phyloP scores from a whole-genome alignment of 2,329 filamentous ascomycete genomes.

The Apiospora aurea region DNA sequence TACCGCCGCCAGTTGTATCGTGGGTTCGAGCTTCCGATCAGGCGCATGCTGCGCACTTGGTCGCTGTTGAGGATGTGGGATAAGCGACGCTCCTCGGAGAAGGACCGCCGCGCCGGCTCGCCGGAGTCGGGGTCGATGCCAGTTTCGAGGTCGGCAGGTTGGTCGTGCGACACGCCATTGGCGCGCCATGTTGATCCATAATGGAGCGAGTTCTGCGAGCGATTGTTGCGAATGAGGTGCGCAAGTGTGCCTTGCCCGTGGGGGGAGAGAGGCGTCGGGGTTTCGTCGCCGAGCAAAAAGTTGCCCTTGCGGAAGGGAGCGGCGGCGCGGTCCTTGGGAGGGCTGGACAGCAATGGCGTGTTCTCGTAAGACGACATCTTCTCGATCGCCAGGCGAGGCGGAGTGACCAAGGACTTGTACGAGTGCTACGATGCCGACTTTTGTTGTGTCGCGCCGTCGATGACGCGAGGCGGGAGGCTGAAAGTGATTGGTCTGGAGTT shows the following conservation, averaged over 20 bases:
- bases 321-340: constrained; percentile 33
- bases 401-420: not conserved
- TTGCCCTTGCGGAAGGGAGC: constrained; percentile 18
- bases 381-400: not conserved
- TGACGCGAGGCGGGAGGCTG: too few species aligned
- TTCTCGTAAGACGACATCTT: constrained; percentile 27
- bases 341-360: constrained; percentile 29
- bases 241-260: constrained; percentile 39
- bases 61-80: constrained; percentile 68
- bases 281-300: constrained; percentile 37
- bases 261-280: constrained; percentile 32
- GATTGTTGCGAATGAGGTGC: constrained; percentile 39
- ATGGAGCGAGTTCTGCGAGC: constrained; percentile 34
- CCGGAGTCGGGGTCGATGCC: constrained; percentile 41
- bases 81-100: constrained; percentile 64
- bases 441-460: not conserved
- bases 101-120: constrained; percentile 53
- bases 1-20: constrained; percentile 87
- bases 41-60: constrained; percentile 80
- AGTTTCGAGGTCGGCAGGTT: constrained; percentile 36
- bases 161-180: constrained; percentile 27
- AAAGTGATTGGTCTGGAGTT: not conserved
- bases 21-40: constrained; percentile 89
- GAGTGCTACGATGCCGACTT: not conserved
- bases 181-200: constrained; percentile 41